Percentiles rank a stretch among this genome's conserved stretches.
These are phyloP conservation scores for Sphaerulina vaccinii DNA, from an alignment of 2,329 filamentous ascomycete species.

Conservation along the genomic window DNA sequence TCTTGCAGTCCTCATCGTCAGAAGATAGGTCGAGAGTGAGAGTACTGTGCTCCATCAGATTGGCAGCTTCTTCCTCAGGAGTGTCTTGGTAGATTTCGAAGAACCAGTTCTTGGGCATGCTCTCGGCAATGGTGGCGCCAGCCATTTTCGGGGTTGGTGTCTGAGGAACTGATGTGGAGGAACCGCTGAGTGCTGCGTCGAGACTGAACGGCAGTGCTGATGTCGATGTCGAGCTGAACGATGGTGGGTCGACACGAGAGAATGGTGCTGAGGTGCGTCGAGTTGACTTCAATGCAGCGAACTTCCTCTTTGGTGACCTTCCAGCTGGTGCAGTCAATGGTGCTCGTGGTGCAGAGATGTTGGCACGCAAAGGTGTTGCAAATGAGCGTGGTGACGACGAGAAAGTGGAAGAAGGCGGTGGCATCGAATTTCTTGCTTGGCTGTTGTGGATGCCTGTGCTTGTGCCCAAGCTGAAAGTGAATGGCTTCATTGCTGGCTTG, in stretches of 20 bases:
- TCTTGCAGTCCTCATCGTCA: conserved; percentile 69
- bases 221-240: conserved; percentile 37
- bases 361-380: conserved; percentile 41
- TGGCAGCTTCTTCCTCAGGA: conserved; percentile 84
- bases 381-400: conserved; percentile 26
- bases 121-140: conserved; percentile 56
- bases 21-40: conserved; percentile 84
- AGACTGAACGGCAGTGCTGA: conserved; percentile 71
- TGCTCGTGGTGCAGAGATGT: conserved; percentile 44
- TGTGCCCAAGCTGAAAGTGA: conserved; percentile 35
- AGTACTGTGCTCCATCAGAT: conserved; percentile 87
- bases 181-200: conserved; percentile 74
- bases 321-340: conserved; percentile 66
- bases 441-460: conserved; percentile 8
- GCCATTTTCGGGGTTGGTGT: conserved; percentile 47
- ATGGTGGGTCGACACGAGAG: conserved; percentile 69
- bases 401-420: conserved; percentile 33
- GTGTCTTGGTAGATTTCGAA: conserved; percentile 96
- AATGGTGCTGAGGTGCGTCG: conserved; percentile 65
- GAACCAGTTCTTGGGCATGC: conserved; percentile 66
- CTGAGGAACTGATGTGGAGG: neutral
- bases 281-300: conserved; percentile 58
- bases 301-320: conserved; percentile 74
- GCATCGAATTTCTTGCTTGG: conserved; percentile 35
- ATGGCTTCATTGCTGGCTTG: conserved; percentile 40